Base-by-base conservation (phyloP, 2,329 filamentous ascomycete species). In the Pleoardoris graminearum region DNA sequence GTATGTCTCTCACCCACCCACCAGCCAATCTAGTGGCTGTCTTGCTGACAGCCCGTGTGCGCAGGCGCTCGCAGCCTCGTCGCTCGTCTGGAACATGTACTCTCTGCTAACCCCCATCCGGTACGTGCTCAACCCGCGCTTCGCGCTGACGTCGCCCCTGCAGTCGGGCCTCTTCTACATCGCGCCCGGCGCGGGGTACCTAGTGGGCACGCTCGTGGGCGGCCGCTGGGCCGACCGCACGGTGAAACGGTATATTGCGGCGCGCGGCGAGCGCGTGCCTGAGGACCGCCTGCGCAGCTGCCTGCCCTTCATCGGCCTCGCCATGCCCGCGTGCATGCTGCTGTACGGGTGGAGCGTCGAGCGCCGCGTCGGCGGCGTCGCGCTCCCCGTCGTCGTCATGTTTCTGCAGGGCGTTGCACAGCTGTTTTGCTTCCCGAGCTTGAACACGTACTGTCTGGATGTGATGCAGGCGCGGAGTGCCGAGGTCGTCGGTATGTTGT, bases 371-470 rank as follows among this genome's bases (percentile, higher is more conserved):
- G 82, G 83, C 1, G 83, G 82, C 0, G 75, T 85, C 2, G 75
- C 82, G 0, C 66, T 88, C 4, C 88, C 88, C 0, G 86, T 91
- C 2, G 79, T 91, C 7, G 83, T 84, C 62, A 86, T 92, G 79
- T 91, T 91, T 66, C 54, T 88, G 2, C 88, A 91, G 65, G 89
- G 88, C 1, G 79, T 91, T 0, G 86, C 84, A 0, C 87, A 91
- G 70, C 75, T 91, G 5, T 89, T 90, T 65, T 89, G 86, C 62
- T 91, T 91, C 64, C 88, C 88, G 0, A 84, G 82, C 42, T 70
- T 92, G 55, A 91, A 92, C 69, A 89, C 88, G 0, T 92, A 94
- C 73, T 92, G 89, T 68, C 74, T 94, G 35, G 89, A 94, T 69
- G 89, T 93, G 11, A 90, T 92, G 85, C 87, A 87, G 58, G 79